Evolutionary conservation across 2,329 filamentous ascomycete species (phyloP).

Genomic region (Huntiella moniliformis): DNA sequence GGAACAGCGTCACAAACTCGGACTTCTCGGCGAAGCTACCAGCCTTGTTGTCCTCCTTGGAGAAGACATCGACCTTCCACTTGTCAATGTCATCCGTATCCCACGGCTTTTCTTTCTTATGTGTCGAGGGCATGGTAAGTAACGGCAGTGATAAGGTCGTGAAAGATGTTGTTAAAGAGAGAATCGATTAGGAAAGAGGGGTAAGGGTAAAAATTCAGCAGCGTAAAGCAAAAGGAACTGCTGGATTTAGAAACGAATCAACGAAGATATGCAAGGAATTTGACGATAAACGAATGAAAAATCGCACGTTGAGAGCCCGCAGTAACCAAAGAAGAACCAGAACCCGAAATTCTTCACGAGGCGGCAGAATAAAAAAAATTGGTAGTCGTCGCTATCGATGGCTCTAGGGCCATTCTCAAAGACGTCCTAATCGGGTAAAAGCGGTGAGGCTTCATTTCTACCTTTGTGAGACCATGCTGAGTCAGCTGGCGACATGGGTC

Average conservation of each 20-base stretch:
- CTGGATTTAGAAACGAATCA: background rate
- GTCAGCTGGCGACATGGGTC: constrained; percentile 1
- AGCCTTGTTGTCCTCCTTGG: constrained; percentile 61
- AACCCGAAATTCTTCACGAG: constrained; percentile 2
- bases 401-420: too few species aligned
- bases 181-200: too few species aligned
- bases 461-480: background rate
- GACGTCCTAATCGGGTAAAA: constrained; percentile 6
- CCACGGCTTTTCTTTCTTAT: constrained; percentile 84
- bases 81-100: constrained; percentile 95
- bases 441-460: too few species aligned
- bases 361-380: constrained; percentile 12
- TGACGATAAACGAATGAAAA: background rate
- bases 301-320: too few species aligned
- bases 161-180: too few species aligned
- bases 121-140: constrained; percentile 57
- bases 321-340: background rate
- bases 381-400: background rate
- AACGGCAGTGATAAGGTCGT: too few species aligned
- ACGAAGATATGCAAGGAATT: background rate
- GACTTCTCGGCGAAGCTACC: constrained; percentile 88
- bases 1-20: constrained; percentile 72
- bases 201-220: background rate
- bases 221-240: background rate
- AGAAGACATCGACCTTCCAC: constrained; percentile 84